Conservation (phyloP, 495 filamentous ascomycete species). For the Lepidopterella palustris region DNA sequence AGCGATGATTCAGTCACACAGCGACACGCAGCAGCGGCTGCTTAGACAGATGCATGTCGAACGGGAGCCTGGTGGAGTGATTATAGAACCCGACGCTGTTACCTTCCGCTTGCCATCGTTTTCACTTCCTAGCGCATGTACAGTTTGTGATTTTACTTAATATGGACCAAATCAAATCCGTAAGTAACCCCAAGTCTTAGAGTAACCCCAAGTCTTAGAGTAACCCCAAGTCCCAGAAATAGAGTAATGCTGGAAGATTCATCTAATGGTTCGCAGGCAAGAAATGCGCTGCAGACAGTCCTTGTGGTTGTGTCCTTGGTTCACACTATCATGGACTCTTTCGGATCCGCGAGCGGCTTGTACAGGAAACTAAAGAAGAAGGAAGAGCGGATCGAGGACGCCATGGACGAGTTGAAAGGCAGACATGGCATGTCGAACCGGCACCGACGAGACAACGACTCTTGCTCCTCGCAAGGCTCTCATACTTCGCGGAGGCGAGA, state of each 20-base stretch:
- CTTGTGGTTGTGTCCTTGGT: conserved; percentile 17
- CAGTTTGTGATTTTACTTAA: not conserved
- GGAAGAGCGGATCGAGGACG: conserved; percentile 16
- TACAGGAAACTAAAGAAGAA: conserved; percentile 23
- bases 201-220: not conserved
- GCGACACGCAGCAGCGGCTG: not conserved
- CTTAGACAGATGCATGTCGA: not conserved
- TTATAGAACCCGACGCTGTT: not conserved
- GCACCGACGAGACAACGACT: not conserved
- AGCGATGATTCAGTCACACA: not conserved
- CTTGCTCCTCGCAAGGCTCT: no score
- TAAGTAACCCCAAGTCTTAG: not conserved
- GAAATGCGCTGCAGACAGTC: conserved; percentile 7
- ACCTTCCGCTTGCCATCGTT: not conserved
- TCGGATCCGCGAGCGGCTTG: conserved; percentile 12
- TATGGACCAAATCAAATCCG: not conserved
- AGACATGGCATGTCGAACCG: not conserved
- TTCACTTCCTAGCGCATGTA: not conserved
- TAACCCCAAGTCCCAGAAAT: not conserved
- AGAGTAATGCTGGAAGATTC: not conserved
- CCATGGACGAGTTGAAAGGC: conserved; percentile 15
- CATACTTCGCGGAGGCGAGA: not conserved
- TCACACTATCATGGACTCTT: conserved; percentile 10
- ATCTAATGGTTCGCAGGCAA: conserved; percentile 1
- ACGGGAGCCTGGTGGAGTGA: not conserved